A percentile compares a stretch with the other conserved stretches of the same genome.
Conservation (phyloP, 176 grass and related monocot species). For the Lolium multiflorum region DNA sequence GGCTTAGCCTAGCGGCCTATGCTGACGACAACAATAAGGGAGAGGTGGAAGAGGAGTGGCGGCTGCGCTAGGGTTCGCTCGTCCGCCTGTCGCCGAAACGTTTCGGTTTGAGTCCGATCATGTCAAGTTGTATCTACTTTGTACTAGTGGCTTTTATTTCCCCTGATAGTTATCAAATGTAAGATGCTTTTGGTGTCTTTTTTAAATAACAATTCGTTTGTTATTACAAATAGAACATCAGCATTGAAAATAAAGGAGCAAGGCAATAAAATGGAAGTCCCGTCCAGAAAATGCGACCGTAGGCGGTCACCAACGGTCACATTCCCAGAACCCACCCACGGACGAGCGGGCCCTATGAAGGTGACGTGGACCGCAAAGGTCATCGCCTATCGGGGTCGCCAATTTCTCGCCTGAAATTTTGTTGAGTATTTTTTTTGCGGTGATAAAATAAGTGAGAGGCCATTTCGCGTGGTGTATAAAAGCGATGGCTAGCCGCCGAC, state of each 20-base stretch:
- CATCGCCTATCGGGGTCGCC: background rate
- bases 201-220: too few species aligned
- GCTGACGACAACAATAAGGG: too few species aligned
- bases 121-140: too few species aligned
- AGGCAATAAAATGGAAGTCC: background rate
- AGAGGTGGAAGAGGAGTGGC: too few species aligned
- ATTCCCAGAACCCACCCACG: background rate
- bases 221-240: too few species aligned
- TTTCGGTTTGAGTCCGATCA: too few species aligned
- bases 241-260: background rate
- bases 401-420: background rate
- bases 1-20: too few species aligned
- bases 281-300: background rate
- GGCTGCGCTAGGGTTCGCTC: too few species aligned
- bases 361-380: constrained; percentile 15
- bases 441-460: background rate
- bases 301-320: background rate
- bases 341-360: background rate
- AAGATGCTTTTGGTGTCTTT: too few species aligned
- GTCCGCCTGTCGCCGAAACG: too few species aligned
- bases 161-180: too few species aligned
- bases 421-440: background rate
- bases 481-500: constrained; percentile 12
- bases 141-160: too few species aligned
- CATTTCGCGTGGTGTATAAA: constrained; percentile 29